A percentile compares a stretch with the other conserved stretches of the same genome.
Conservation (phyloP, 495 filamentous ascomycete species). For the Recurvomyces mirabilis region DNA sequence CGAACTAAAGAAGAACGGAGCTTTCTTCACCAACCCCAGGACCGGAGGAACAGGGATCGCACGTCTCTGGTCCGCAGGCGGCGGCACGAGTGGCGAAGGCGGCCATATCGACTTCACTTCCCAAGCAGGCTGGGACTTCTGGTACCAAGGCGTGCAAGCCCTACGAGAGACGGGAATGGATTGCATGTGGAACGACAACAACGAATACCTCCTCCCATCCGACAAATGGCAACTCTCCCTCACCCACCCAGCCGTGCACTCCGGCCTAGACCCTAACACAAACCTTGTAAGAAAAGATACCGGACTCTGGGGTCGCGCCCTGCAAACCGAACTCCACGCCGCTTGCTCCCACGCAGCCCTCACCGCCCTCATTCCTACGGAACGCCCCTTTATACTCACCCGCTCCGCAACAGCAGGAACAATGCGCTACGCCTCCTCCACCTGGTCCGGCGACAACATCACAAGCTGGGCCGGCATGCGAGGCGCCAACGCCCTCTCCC, state of each 20-base stretch:
- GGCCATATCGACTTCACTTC: constrained; percentile 63
- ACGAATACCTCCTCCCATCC: constrained; percentile 56
- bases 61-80: constrained; percentile 56
- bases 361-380: constrained; percentile 41
- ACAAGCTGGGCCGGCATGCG: constrained; percentile 47
- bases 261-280: constrained; percentile 1
- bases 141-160: constrained; percentile 51
- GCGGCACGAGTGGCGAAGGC: constrained; percentile 55
- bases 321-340: constrained; percentile 56
- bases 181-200: constrained; percentile 68
- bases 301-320: constrained; percentile 51
- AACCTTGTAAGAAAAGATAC: constrained; percentile 27
- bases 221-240: constrained; percentile 53
- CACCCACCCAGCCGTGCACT: constrained; percentile 21
- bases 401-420: constrained; percentile 57
- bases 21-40: constrained; percentile 49
- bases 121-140: constrained; percentile 51
- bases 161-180: constrained; percentile 53
- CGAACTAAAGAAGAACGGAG: constrained; percentile 40
- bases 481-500: constrained; percentile 51
- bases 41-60: constrained; percentile 44
- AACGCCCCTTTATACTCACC: constrained; percentile 54
- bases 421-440: constrained; percentile 52
- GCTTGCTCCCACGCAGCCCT: constrained; percentile 56
- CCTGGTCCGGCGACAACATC: constrained; percentile 44